Base-by-base conservation (phyloP, 305 asterid species). In the Rubia occidens region DNA sequence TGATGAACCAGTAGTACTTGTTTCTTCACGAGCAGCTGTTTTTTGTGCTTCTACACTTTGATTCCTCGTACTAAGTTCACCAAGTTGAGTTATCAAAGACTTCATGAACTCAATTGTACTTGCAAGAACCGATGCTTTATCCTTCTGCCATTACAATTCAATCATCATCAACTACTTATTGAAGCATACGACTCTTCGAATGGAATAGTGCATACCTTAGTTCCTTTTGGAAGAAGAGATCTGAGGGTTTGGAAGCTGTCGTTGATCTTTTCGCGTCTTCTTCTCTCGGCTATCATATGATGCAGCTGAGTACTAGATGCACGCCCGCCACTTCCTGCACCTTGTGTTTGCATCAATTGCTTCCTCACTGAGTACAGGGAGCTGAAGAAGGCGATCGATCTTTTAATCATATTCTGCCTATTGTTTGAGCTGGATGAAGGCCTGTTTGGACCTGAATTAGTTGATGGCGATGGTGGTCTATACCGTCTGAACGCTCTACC, bases 271-370 rank as follows among this genome's bases (percentile, higher is more conserved):
- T 86, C 89, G 0, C 96, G 79, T 4, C 97, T 70, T 76, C 78
- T 83, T 75, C 94, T 69, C 74, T 91, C 97, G 0, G 89, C 78
- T 32, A 89, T 86, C 94, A 85, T 82, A 56, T 89, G 96, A 69
- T 89, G 88, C 69, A 84, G 45, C 75, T 85, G 96, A 0, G 87
- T 80, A 2, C 60, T 78, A 1, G 81, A 77, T 1, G 86, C 76
- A 13, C 79, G 70, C 24, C 24, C 58, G 61, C 70, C 82, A 7
- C 70, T 24, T 21, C 35, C 35, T 10, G 62, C 15, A 56, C 15
- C 77, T 58, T 79, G 87, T 0, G 66, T 81, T 8, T 75, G 84
- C 35, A 53, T 53, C 21, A n/a, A 10, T 2, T 53, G 58, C 58
- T 67, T 60, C 69, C 73, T 74, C 40, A 75, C 74, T 63, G 59